phyloP scores from a whole-genome alignment of 805 yeast species.

The Maudiozyma barnettii region DNA sequence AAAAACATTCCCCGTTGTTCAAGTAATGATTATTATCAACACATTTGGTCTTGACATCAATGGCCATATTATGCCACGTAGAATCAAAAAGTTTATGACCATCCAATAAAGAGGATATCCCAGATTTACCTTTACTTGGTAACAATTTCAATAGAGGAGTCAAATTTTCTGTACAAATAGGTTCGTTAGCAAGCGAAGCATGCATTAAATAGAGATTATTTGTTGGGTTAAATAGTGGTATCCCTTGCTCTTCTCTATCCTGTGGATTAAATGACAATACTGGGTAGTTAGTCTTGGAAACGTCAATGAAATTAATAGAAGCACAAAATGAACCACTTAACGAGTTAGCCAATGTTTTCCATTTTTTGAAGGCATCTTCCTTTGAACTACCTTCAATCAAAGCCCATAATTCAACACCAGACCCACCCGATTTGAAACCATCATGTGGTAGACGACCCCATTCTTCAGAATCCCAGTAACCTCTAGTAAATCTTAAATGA shows the following conservation, averaged over 20 bases:
- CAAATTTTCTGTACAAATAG: slow-evolving; percentile 91
- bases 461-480: slow-evolving; percentile 84
- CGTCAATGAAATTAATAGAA: slow-evolving; percentile 79
- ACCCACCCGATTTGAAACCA: slow-evolving; percentile 77
- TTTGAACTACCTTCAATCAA: slow-evolving; percentile 54
- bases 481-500: slow-evolving; percentile 82
- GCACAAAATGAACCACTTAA: slow-evolving; percentile 93
- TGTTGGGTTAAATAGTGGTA: slow-evolving; percentile 21
- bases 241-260: slow-evolving; percentile 8
- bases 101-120: slow-evolving; percentile 72
- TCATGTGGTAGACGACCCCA: slow-evolving; percentile 77
- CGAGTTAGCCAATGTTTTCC: slow-evolving; percentile 66
- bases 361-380: slow-evolving; percentile 47
- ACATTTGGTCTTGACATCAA: slow-evolving; percentile 62
- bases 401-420: slow-evolving; percentile 93
- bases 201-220: slow-evolving; percentile 50
- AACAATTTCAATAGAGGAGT: slow-evolving; percentile 86
- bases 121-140: slow-evolving; percentile 88
- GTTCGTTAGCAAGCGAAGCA: slow-evolving; percentile 90
- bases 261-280: slow-evolving; percentile 29
- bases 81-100: slow-evolving; percentile 89
- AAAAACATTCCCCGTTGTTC: slow-evolving; percentile 32
- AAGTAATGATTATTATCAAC: slow-evolving; percentile 14
- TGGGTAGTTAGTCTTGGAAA: slow-evolving; percentile 65
- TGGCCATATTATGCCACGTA: slow-evolving; percentile 87